phyloP scores from a whole-genome alignment of 768 basidiomycete species.

The Mrakia blollopis region DNA sequence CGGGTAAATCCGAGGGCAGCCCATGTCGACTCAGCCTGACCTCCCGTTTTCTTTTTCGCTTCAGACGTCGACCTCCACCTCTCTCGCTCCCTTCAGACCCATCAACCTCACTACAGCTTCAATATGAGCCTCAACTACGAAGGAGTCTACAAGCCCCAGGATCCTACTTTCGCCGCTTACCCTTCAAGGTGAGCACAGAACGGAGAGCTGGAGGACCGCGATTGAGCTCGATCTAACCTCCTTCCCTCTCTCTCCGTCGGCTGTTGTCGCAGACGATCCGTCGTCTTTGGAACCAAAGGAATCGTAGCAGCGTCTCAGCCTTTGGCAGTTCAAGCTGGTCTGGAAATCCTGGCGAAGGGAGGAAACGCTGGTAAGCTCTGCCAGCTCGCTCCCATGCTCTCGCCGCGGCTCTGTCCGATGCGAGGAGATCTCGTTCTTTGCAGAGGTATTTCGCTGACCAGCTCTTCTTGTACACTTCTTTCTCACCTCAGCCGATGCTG shows the following conservation, averaged over 20 bases:
- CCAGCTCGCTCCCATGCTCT: not conserved
- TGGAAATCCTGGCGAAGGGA: slow-evolving; percentile 85
- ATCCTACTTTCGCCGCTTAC: not conserved
- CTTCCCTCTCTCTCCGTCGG: not conserved
- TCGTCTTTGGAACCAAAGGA: slow-evolving; percentile 61
- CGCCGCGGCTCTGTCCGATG: not conserved
- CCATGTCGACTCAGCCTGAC: not conserved
- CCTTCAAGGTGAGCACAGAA: not conserved
- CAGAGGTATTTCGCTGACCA: not conserved
- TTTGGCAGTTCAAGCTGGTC: slow-evolving; percentile 79
- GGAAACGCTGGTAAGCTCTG: slow-evolving; percentile 83
- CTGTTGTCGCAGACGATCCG: slow-evolving; percentile 4
- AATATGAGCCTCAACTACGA: slow-evolving; percentile 1
- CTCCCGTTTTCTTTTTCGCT: not conserved
- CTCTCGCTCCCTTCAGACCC: not conserved
- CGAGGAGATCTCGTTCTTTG: not conserved
- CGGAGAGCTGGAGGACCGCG: not conserved
- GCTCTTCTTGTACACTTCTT: not conserved
- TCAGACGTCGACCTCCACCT: not conserved
- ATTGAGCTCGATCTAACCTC: not conserved
- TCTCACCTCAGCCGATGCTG: slow-evolving; percentile 73
- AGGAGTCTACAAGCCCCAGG: not conserved
- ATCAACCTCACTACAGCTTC: not conserved
- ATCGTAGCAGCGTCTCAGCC: slow-evolving; percentile 86
- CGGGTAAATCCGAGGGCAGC: not conserved